Evolutionary conservation across 805 yeast genomes (phyloP).

Genomic region (Nakazawaea anatomiae): DNA sequence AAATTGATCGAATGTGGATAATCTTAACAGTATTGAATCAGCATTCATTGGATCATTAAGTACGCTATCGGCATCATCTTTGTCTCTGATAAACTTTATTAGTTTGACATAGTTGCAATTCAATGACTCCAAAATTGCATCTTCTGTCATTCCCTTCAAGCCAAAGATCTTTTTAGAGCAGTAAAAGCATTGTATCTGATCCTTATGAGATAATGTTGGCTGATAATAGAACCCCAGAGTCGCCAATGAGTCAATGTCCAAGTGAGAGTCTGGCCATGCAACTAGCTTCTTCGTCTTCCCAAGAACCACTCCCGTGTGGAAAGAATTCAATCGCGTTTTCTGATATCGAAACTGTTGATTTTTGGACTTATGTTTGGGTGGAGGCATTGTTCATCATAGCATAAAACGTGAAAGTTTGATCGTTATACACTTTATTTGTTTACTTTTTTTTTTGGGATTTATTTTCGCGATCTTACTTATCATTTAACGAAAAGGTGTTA

Average conservation of each 20-base stretch:
- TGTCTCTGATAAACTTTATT: neutral
- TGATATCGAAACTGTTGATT: neutral
- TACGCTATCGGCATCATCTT: slow-evolving; percentile 10
- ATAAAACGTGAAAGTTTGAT: neutral
- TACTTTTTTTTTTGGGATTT: neutral
- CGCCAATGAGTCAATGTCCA: slow-evolving; percentile 3
- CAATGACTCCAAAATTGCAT: neutral
- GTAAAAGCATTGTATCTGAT: slow-evolving; percentile 4
- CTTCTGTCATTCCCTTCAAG: neutral
- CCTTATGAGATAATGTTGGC: slow-evolving; percentile 5
- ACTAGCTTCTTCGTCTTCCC: slow-evolving; percentile 5
- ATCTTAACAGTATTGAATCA: slow-evolving; percentile 27
- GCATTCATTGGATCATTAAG: slow-evolving; percentile 30
- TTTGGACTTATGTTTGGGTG: neutral
- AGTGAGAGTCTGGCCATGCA: slow-evolving; percentile 1
- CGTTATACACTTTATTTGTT: neutral
- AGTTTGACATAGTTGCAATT: neutral
- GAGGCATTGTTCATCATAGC: neutral
- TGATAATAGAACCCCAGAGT: slow-evolving; percentile 3
- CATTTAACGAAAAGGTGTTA: no score
- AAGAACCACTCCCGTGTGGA: neutral
- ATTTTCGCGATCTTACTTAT: no score
- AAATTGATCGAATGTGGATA: slow-evolving; percentile 38
- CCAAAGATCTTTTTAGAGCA: slow-evolving; percentile 3
- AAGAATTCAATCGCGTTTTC: slow-evolving; percentile 1